Base-by-base conservation (phyloP, 116 monocot species). In the Zostera marina region DNA sequence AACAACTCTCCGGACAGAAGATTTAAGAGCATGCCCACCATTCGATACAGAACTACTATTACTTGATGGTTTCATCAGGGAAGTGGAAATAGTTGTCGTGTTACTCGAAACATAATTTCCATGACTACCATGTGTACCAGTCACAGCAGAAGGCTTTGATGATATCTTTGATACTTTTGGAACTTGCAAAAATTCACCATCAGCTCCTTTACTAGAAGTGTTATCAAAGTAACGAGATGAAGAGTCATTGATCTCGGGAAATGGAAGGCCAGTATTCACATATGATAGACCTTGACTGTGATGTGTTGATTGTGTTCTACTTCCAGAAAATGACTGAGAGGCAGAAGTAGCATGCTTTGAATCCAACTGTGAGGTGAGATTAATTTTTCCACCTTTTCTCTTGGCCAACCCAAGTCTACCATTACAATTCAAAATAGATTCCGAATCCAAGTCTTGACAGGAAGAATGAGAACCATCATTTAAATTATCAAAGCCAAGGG, bases 1-100 rank as follows among this genome's bases (percentile, higher is more conserved):
- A 66, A 51, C 64, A 69, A 66, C 66, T 58, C 42, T 81, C 56
- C 56, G 71, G 15, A 66, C 60, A 60, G 82, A 79, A 53, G 73
- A 71, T 48, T 70, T 76, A 17, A 75, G 58, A 45, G 66, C 69
- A 65, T 42, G 41, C 10, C 53, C 44, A 42, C 48, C 56, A 68
- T 73, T 83, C 46, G 73, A 53, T 54, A 52, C 5, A 48, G 55
- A 43, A 56, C 8, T 62, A 22, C 23, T 53, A 58, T 17, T 62
- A 14, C 59, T 66, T 38, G 63, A 59, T 16, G 57, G 13, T 66
- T 59, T 73, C 56, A 22, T 26, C 61, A 11, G 12, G 42, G 19
- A 9, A 45, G 65, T 46, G 56, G 45, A 64, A 52, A 59, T 56
- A 12, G 48, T 74, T 14, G 38, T 22, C 49, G 21, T 51, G 54